phyloP scores from a whole-genome alignment of 2,329 filamentous ascomycete genomes.

The Paecilomyces variotii region DNA sequence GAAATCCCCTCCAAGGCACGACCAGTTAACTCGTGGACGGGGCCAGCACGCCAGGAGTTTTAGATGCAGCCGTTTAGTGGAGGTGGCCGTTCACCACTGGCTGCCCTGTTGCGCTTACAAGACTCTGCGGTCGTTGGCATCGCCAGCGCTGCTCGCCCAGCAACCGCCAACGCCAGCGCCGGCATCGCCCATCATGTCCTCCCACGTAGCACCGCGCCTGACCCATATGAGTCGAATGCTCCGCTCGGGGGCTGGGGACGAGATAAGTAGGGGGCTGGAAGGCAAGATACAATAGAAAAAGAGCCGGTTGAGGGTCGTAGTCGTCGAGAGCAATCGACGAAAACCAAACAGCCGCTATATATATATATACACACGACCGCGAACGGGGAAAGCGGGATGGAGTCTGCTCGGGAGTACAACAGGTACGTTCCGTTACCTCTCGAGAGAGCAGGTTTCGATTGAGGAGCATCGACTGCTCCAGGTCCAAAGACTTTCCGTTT shows the following conservation, averaged over 20 bases:
- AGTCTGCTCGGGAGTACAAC: constrained; percentile 22
- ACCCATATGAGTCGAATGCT: background rate
- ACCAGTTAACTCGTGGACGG: background rate
- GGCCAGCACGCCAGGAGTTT: background rate
- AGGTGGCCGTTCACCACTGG: background rate
- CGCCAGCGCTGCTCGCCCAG: background rate
- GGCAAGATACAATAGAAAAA: background rate
- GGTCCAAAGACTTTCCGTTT: background rate
- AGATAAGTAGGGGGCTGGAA: background rate
- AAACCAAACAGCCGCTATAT: background rate
- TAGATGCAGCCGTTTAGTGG: background rate
- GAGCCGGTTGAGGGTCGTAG: background rate
- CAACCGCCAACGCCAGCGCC: background rate
- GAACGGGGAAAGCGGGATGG: constrained; percentile 12
- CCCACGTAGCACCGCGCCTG: background rate
- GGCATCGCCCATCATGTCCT: background rate
- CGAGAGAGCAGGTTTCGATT: background rate
- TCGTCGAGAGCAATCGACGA: background rate
- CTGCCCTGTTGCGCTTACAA: background rate
- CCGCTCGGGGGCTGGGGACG: background rate
- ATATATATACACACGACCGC: background rate
- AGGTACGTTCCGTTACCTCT: constrained; percentile 18
- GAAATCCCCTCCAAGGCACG: background rate
- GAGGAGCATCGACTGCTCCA: background rate
- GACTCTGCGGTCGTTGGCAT: background rate